Evolutionary conservation across 495 filamentous ascomycete species (phyloP).

Genomic region (Parmelia sp.): DNA sequence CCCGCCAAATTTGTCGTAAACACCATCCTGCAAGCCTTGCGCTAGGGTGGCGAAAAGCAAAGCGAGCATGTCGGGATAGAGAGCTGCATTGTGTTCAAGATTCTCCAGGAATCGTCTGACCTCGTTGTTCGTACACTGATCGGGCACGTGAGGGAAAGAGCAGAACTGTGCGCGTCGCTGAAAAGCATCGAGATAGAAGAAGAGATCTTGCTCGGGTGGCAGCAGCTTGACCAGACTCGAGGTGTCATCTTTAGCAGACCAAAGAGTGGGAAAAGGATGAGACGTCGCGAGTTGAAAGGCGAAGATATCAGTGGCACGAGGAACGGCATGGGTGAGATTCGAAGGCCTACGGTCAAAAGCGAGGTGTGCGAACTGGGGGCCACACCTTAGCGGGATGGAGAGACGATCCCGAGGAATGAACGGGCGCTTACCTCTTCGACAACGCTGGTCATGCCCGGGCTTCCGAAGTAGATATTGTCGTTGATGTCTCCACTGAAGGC

Average conservation of each 20-base stretch:
- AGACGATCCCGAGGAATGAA: neutral
- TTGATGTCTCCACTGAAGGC: slow-evolving; percentile 33
- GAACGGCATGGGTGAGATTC: slow-evolving; percentile 28
- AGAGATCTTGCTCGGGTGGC: slow-evolving; percentile 33
- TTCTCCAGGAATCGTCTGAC: slow-evolving; percentile 39
- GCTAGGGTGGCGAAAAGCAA: slow-evolving; percentile 43
- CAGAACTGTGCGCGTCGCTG: slow-evolving; percentile 37
- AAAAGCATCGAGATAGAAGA: slow-evolving; percentile 36
- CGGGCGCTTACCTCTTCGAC: slow-evolving; percentile 35
- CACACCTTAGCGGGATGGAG: slow-evolving; percentile 15
- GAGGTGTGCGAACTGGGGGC: slow-evolving; percentile 34
- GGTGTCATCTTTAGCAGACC: slow-evolving; percentile 29
- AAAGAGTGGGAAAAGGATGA: slow-evolving; percentile 37
- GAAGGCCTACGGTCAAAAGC: slow-evolving; percentile 28
- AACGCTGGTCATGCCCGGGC: slow-evolving; percentile 37
- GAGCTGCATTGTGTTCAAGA: slow-evolving; percentile 34
- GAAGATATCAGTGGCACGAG: slow-evolving; percentile 37
- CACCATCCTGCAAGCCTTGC: slow-evolving; percentile 39
- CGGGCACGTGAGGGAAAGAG: slow-evolving; percentile 41
- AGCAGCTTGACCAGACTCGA: slow-evolving; percentile 32
- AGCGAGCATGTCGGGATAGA: slow-evolving; percentile 42
- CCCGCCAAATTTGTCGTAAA: slow-evolving; percentile 37
- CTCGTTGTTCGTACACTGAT: slow-evolving; percentile 37
- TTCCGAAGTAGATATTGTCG: slow-evolving; percentile 41
- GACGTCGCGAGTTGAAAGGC: slow-evolving; percentile 27